Evolutionary conservation across 1,284 basidiomycete species (phyloP).

Genomic region (Moesziomyces globuligerus): DNA sequence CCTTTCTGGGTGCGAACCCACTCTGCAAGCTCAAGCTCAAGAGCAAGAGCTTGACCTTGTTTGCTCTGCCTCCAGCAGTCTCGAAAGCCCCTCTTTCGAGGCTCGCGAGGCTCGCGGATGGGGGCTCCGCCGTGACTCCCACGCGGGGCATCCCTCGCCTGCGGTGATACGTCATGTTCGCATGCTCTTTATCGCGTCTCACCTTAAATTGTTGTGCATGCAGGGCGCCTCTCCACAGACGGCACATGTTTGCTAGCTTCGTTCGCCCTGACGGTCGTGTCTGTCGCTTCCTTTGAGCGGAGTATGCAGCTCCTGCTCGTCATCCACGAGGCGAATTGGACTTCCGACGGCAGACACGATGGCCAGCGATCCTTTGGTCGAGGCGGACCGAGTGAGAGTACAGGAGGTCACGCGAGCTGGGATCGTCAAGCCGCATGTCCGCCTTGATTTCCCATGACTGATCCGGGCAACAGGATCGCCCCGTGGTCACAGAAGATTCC

Average conservation of each 20-base stretch:
- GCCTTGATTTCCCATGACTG: conserved; percentile 10
- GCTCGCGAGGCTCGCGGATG: background rate
- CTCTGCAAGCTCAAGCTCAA: too few relatives aligned
- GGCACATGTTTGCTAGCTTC: too few relatives aligned
- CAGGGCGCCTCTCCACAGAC: conserved; percentile 4
- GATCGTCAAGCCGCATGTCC: conserved; percentile 23
- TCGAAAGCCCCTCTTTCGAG: background rate
- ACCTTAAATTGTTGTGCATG: conserved; percentile 1
- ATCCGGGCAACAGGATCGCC: conserved; percentile 20
- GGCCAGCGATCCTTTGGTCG: background rate
- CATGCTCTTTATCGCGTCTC: conserved; percentile 10
- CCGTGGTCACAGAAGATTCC: background rate
- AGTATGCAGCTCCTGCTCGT: background rate
- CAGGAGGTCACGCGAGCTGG: background rate
- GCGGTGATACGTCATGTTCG: conserved; percentile 11
- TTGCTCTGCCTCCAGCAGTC: background rate
- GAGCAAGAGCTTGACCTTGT: conserved; percentile 1
- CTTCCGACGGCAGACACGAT: background rate
- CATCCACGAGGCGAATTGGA: background rate
- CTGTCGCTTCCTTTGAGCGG: background rate
- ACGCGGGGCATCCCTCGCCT: conserved; percentile 12
- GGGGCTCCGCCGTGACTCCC: background rate
- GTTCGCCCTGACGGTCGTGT: background rate
- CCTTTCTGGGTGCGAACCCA: background rate
- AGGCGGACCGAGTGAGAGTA: conserved; percentile 1